These are phyloP conservation scores for Aspergillus kassunensis DNA, from an alignment of 495 filamentous ascomycete species.

Conservation along the genomic window DNA sequence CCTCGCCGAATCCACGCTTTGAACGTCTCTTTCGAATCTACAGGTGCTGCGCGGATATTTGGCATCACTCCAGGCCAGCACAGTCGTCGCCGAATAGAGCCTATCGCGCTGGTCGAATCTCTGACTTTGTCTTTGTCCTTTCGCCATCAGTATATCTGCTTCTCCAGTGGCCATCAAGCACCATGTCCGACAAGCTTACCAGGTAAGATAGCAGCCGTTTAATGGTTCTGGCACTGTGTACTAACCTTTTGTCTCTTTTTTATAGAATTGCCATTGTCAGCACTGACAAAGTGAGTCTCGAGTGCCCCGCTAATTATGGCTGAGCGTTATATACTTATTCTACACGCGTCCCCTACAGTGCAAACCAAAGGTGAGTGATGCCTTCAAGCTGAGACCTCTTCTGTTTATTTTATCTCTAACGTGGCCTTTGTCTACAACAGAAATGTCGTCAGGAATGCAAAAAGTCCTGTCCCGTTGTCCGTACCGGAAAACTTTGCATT, in stretches of 20 bases:
- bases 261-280: slow-evolving; percentile 94
- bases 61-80: slow-evolving; percentile 15
- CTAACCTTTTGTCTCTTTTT: slow-evolving; percentile 16
- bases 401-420: background rate
- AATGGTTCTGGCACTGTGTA: no score
- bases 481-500: slow-evolving; percentile 95
- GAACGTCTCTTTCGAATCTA: slow-evolving; percentile 11
- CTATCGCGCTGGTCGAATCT: slow-evolving; percentile 7
- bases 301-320: slow-evolving; percentile 28
- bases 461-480: slow-evolving; percentile 96
- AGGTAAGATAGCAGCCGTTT: slow-evolving; percentile 49
- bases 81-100: slow-evolving; percentile 16
- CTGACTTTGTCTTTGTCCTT: background rate
- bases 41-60: slow-evolving; percentile 19
- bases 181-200: slow-evolving; percentile 83
- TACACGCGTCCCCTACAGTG: slow-evolving; percentile 53
- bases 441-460: slow-evolving; percentile 99
- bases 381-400: background rate
- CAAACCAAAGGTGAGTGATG: slow-evolving; percentile 80
- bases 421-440: slow-evolving; percentile 29
- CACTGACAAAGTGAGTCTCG: slow-evolving; percentile 77
- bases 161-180: slow-evolving; percentile 25
- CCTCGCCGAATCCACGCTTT: slow-evolving; percentile 15
- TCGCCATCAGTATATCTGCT: background rate
- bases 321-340: slow-evolving; percentile 14